Conservation (phyloP, 129 eudicot genomes). For the Flaveria linearis region DNA sequence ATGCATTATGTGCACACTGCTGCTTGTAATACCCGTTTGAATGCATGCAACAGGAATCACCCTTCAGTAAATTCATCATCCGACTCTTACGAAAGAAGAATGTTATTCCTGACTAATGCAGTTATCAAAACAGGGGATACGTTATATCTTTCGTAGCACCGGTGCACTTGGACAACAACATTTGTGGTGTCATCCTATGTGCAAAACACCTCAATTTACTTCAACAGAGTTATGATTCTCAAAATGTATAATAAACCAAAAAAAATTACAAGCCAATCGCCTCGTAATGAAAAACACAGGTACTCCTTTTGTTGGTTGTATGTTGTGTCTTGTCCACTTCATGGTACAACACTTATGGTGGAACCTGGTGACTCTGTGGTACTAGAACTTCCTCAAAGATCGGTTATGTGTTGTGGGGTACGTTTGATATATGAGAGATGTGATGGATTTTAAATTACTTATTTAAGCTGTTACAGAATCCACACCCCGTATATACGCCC, state of each 20-base stretch:
- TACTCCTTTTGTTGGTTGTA: not conserved
- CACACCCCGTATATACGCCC: not conserved
- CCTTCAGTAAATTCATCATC: not conserved
- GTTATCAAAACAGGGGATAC: not conserved
- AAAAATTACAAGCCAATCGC: not conserved
- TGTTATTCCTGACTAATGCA: not conserved
- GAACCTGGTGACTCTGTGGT: slow-evolving; percentile 9
- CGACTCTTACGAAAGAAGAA: not conserved
- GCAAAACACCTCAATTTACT: not conserved
- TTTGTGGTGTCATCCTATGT: slow-evolving; percentile 9
- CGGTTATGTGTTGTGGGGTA: not conserved
- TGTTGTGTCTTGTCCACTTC: slow-evolving; percentile 11
- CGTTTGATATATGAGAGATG: slow-evolving; percentile 18
- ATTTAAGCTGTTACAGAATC: not conserved
- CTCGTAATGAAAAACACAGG: not conserved
- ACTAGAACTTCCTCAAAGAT: not conserved
- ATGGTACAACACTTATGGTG: slow-evolving; percentile 1
- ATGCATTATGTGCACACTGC: not conserved
- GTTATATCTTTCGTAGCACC: slow-evolving; percentile 1
- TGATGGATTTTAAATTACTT: not conserved
- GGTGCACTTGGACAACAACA: not conserved
- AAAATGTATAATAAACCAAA: not conserved
- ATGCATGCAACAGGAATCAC: slow-evolving; percentile 17
- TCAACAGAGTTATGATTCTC: no score
- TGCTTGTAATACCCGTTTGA: not conserved